Evolutionary conservation across 1,284 basidiomycete species (phyloP), one percentile per base, ranked within the genome.

Genomic region (Anthracocystis panici-leucophaei): DNA sequence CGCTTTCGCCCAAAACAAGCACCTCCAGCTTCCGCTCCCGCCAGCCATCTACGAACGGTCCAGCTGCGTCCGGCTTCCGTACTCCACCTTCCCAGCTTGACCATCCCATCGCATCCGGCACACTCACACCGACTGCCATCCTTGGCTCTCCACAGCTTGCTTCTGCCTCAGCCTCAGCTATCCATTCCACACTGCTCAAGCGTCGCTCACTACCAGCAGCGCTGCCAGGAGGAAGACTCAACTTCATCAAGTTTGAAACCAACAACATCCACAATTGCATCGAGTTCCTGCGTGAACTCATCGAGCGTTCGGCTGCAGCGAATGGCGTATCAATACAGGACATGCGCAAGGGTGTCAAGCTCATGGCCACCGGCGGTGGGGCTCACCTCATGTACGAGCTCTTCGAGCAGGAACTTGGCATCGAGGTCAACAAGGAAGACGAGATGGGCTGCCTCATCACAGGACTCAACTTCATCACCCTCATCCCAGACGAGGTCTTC

Each of bases 401-500:
- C 52, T 92, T 99, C 84, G 88, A 88, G 67, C 87, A 87, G 23
- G 90, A 91, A 70, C 88, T 98, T 5, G 91, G 89, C 27, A 93
- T 98, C 59, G 93, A 95, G 84, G 87, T 99, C 45, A 88, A 89
- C 67, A 88, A 91, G 62, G 96, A 98, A 86, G 97, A 99, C 85
- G 97, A 99, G 88, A 99, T 99, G 97, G 94, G 93, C 87, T 98
- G 96, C 83, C 87, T 99, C 81, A 99, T 99, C 76, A 92, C 95
- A 75, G 97, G 97, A 18, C 89, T 99, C 82, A 94, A 95, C 86
- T 99, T 99, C 87, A 93, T 98, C 86, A 92, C 93, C 31, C 91
- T 94, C 83, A 97, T 99, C 67, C 96, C 96, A 33, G 92, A 97
- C 86, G 97, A 99, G 86, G 95, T 95, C 35, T 99, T 98, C 87